These are phyloP conservation scores for Backusella morwellensis DNA, from an alignment of 192 early-diverging fungal genomes.

Conservation along the genomic window DNA sequence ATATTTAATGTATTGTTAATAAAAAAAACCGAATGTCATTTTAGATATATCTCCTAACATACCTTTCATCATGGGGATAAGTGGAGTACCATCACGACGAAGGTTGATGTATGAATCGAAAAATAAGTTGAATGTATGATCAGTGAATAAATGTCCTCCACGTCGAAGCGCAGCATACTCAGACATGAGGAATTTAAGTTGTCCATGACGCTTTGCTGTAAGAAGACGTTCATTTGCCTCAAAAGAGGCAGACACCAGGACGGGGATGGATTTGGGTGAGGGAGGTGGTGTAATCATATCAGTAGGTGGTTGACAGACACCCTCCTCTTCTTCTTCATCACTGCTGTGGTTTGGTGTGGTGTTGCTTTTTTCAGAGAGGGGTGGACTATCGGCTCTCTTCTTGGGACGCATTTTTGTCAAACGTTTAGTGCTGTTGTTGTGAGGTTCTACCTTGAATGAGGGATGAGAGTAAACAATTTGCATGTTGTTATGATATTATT, in stretches of 20 bases:
- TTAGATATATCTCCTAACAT: not conserved
- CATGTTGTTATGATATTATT: not conserved
- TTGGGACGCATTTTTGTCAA: not conserved
- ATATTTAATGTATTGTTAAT: not conserved
- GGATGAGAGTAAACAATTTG: conserved; percentile 5
- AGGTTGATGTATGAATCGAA: conserved; percentile 31
- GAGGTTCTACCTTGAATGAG: not conserved
- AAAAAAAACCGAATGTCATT: not conserved
- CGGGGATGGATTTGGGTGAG: not conserved
- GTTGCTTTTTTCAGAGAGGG: not conserved
- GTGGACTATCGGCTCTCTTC: not conserved
- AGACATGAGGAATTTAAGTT: conserved; percentile 25
- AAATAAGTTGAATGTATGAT: conserved; percentile 36
- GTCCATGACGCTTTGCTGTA: conserved; percentile 16
- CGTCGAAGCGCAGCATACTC: conserved; percentile 30
- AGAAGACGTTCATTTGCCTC: conserved; percentile 30
- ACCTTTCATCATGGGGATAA: conserved; percentile 25
- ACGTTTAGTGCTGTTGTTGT: not conserved
- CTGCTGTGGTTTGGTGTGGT: not conserved
- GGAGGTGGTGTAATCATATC: conserved; percentile 19
- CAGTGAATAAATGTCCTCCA: conserved; percentile 13
- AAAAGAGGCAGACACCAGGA: not conserved
- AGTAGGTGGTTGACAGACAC: not conserved
- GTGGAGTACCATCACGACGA: conserved; percentile 33
- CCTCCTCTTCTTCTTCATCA: not conserved